Evolutionary conservation across 2,329 filamentous ascomycete genomes (phyloP).

Genomic region (Juglanconis sp.): DNA sequence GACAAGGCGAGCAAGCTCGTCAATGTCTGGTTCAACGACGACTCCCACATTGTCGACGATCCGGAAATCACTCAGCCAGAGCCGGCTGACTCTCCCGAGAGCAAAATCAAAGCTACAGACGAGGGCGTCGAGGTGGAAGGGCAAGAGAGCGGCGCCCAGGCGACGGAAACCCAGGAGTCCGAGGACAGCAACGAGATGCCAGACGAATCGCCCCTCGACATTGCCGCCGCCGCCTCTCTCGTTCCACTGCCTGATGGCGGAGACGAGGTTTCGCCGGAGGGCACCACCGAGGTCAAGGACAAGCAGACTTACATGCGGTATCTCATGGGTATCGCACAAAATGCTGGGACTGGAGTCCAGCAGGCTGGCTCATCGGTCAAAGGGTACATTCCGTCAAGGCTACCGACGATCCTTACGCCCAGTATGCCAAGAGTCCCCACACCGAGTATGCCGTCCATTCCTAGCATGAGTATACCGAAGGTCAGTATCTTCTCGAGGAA

Average conservation of each 20-base stretch:
- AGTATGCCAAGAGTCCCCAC: conserved; percentile 25
- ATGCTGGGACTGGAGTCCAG: conserved; percentile 38
- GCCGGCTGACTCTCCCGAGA: conserved; percentile 23
- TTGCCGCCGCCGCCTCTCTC: conserved; percentile 49
- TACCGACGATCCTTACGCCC: conserved; percentile 34
- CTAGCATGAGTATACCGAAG: conserved; percentile 15
- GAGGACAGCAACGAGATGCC: conserved; percentile 30
- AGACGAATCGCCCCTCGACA: conserved; percentile 49
- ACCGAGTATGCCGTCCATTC: conserved; percentile 22
- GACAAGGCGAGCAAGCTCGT: conserved; percentile 56
- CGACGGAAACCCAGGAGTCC: conserved; percentile 28
- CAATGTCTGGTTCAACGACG: conserved; percentile 52
- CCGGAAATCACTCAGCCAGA: conserved; percentile 24
- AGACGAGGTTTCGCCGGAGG: conserved; percentile 28
- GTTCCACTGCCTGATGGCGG: conserved; percentile 45
- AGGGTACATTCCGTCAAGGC: conserved; percentile 43
- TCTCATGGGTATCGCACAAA: conserved; percentile 47
- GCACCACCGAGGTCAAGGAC: conserved; percentile 29
- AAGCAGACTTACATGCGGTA: conserved; percentile 45
- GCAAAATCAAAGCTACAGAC: conserved; percentile 24
- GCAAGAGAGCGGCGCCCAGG: conserved; percentile 14
- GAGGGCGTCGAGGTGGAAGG: conserved; percentile 19
- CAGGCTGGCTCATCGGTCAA: conserved; percentile 44
- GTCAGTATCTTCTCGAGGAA: conserved; percentile 18
- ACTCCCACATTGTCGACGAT: conserved; percentile 44